These are phyloP conservation scores for Nicotiana benthamiana DNA, from an alignment of 257 asterid species.

Conservation along the genomic window DNA sequence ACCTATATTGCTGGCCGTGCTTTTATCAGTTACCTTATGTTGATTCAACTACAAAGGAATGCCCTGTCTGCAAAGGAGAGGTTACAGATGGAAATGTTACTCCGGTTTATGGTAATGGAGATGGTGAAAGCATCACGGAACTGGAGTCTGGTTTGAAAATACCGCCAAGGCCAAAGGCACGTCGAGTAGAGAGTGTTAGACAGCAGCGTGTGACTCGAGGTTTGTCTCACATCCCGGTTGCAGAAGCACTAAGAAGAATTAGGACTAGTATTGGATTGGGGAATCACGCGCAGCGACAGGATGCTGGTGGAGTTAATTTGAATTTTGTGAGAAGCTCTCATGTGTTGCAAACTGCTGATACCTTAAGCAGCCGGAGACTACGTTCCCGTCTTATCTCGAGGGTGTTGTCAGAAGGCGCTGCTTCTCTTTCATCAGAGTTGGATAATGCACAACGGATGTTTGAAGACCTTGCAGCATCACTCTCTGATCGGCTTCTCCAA, in stretches of 20 bases:
- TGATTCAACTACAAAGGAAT: slow-evolving; percentile 39
- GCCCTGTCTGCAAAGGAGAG: slow-evolving; percentile 54
- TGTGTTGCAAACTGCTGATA: slow-evolving; percentile 27
- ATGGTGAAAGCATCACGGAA: slow-evolving; percentile 15
- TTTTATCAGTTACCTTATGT: slow-evolving; percentile 41
- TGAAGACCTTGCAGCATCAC: slow-evolving; percentile 62
- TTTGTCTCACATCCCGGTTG: slow-evolving; percentile 36
- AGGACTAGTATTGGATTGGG: slow-evolving; percentile 41
- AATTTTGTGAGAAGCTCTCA: slow-evolving; percentile 16
- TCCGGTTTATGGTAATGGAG: slow-evolving; percentile 47
- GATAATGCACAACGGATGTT: slow-evolving; percentile 63
- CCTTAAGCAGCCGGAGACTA: slow-evolving; percentile 23
- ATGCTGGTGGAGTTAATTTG: slow-evolving; percentile 13
- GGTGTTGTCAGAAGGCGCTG: slow-evolving; percentile 62
- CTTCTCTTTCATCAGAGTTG: slow-evolving; percentile 71
- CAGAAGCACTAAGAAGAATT: slow-evolving; percentile 46
- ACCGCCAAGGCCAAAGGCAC: slow-evolving; percentile 56
- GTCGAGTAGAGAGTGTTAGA: slow-evolving; percentile 41
- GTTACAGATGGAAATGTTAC: slow-evolving; percentile 33
- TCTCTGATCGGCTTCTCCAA: slow-evolving; percentile 31
- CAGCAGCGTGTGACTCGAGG: slow-evolving; percentile 35
- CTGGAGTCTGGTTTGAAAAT: slow-evolving; percentile 24
- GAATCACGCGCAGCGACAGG: slow-evolving; percentile 25
- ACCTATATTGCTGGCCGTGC: slow-evolving; percentile 54
- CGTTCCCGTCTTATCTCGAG: slow-evolving; percentile 61